Evolutionary conservation across 2,329 filamentous ascomycete genomes (phyloP).

Genomic region (Sphaerulina vaccinii): DNA sequence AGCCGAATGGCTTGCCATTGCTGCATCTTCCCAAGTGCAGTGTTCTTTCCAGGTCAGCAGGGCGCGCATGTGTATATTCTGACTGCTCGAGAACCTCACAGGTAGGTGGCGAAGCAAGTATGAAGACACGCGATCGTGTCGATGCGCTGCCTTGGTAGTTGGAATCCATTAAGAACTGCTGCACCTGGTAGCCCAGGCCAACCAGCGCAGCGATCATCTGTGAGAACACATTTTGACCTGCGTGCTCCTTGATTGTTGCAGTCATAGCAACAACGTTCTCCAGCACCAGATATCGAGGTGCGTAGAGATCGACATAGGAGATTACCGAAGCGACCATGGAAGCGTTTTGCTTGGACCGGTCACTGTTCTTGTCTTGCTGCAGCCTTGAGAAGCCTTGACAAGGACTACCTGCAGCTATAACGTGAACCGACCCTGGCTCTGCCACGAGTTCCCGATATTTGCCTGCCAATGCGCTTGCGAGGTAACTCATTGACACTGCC

Average conservation of each 20-base stretch:
- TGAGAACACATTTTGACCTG: conserved; percentile 64
- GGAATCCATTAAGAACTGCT: conserved; percentile 66
- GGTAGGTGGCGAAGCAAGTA: conserved; percentile 69
- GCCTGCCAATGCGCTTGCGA: conserved; percentile 57
- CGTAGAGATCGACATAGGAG: conserved; percentile 70
- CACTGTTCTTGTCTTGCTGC: conserved; percentile 58
- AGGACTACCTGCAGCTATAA: conserved; percentile 71
- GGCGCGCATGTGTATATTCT: conserved; percentile 62
- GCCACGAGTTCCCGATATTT: conserved; percentile 49
- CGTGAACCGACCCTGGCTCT: conserved; percentile 61
- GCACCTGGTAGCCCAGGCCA: conserved; percentile 73
- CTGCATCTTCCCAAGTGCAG: conserved; percentile 57
- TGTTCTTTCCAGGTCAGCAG: conserved; percentile 33
- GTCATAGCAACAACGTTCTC: conserved; percentile 75
- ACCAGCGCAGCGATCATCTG: conserved; percentile 72
- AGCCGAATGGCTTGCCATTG: conserved; percentile 61
- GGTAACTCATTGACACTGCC: conserved; percentile 72
- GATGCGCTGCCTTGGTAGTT: conserved; percentile 69
- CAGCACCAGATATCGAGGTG: conserved; percentile 70
- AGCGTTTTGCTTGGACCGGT: conserved; percentile 64
- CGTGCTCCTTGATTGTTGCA: conserved; percentile 34
- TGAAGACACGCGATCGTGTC: conserved; percentile 65
- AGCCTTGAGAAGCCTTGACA: conserved; percentile 72
- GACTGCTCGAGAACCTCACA: conserved; percentile 58
- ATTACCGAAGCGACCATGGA: conserved; percentile 76